These are phyloP conservation scores for Tirmania nivea DNA, from an alignment of 495 filamentous ascomycete genomes.

Conservation along the genomic window DNA sequence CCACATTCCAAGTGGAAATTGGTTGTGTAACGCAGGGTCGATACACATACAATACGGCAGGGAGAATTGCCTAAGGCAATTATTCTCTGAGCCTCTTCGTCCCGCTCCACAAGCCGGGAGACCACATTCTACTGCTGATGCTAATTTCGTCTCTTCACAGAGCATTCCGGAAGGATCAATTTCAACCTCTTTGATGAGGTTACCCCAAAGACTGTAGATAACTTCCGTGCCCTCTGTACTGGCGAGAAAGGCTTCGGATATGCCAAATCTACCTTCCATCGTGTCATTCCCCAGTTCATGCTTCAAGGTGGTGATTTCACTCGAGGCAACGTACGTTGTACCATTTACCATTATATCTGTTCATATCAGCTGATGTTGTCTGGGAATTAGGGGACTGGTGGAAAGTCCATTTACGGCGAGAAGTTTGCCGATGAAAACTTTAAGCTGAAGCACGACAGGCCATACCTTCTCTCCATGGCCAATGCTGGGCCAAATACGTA, in stretches of 20 bases:
- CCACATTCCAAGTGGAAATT: no score
- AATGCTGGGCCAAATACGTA: constrained; percentile 54
- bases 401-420: constrained; percentile 73
- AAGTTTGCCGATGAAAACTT: constrained; percentile 75
- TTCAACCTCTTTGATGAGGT: constrained; percentile 75
- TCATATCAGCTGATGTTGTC: constrained; percentile 4
- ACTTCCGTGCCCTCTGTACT: constrained; percentile 89
- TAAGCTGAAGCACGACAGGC: constrained; percentile 36
- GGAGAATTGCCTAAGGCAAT: no score
- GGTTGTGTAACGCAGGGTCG: no score
- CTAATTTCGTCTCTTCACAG: not conserved
- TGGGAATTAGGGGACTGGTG: constrained; percentile 47
- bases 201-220: constrained; percentile 78
- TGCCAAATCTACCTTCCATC: constrained; percentile 74
- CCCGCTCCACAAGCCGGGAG: no score
- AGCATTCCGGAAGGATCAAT: constrained; percentile 51
- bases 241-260: constrained; percentile 76
- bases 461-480: constrained; percentile 57
- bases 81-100: no score
- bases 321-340: constrained; percentile 53
- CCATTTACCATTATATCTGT: constrained; percentile 21
- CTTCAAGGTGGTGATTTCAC: constrained; percentile 99
- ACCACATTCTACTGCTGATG: no score
- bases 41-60: no score
- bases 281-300: constrained; percentile 92